Evolutionary conservation across 2,329 filamentous ascomycete genomes (phyloP).

Genomic region (Intubia oerlemansii): DNA sequence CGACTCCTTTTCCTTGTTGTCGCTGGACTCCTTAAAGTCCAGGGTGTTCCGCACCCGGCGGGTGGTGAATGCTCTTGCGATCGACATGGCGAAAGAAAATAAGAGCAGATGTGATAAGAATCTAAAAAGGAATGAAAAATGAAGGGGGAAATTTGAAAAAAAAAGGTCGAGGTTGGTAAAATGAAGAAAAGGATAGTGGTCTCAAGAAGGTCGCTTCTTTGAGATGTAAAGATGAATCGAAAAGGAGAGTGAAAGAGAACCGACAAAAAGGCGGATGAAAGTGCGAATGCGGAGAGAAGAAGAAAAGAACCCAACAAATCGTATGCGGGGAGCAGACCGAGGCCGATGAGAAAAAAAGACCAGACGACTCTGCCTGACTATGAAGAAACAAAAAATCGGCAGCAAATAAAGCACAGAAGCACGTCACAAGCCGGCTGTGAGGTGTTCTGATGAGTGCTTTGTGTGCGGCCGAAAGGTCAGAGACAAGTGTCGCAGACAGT

Average conservation of each 20-base stretch:
- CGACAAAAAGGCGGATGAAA: neutral
- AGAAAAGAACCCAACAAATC: neutral
- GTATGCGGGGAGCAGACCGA: neutral
- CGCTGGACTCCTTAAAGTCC: constrained; percentile 21
- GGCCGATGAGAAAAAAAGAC: neutral
- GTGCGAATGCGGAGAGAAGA: neutral
- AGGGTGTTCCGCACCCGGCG: constrained; percentile 38
- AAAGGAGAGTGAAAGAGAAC: constrained; percentile 1
- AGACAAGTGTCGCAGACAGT: too few species aligned
- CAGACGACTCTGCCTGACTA: too few species aligned
- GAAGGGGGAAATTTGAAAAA: too few species aligned
- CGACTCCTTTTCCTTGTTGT: neutral
- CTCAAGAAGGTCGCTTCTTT: constrained; percentile 1
- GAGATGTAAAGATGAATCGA: neutral
- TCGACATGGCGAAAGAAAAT: constrained; percentile 10
- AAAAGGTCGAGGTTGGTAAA: too few species aligned
- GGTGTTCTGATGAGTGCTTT: constrained; percentile 1
- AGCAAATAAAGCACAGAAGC: neutral
- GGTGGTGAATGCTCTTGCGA: constrained; percentile 53
- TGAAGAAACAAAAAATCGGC: neutral
- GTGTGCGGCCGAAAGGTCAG: too few species aligned
- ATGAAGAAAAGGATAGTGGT: too few species aligned
- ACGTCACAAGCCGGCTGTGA: constrained; percentile 9
- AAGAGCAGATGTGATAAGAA: neutral
- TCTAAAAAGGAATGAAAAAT: neutral